Conservation (phyloP, 2,329 filamentous ascomycete species). For the Penicillium sp. region DNA sequence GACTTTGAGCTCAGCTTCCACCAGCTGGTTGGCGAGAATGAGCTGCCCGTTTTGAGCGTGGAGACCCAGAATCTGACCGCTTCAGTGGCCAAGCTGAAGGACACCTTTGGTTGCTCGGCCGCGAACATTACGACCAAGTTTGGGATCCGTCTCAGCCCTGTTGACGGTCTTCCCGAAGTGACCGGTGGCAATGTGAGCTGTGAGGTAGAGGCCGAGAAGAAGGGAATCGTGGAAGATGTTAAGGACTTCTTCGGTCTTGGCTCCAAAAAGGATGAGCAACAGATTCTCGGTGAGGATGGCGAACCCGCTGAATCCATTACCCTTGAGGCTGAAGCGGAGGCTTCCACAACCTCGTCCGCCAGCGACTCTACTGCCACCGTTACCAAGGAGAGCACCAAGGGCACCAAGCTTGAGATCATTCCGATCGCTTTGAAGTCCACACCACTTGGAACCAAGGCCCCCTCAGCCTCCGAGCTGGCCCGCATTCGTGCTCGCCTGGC, state of each 20-base stretch:
- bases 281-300: constrained; percentile 63
- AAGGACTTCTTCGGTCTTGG: constrained; percentile 97
- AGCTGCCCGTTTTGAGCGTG: constrained; percentile 65
- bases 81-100: constrained; percentile 74
- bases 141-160: constrained; percentile 66
- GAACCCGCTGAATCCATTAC: constrained; percentile 50
- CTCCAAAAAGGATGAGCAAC: constrained; percentile 82
- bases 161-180: constrained; percentile 79
- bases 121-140: constrained; percentile 79
- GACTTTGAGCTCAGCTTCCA: constrained; percentile 81
- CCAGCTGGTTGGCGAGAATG: constrained; percentile 60
- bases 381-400: constrained; percentile 44
- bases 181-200: constrained; percentile 77
- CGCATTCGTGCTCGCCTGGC: constrained; percentile 70
- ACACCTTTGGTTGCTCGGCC: constrained; percentile 73
- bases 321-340: constrained; percentile 48
- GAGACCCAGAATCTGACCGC: constrained; percentile 83
- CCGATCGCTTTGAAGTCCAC: constrained; percentile 51
- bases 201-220: constrained; percentile 72
- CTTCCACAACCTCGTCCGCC: constrained; percentile 44
- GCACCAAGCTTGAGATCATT: constrained; percentile 54
- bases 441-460: constrained; percentile 44
- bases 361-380: constrained; percentile 52
- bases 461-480: constrained; percentile 38
- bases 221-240: constrained; percentile 87